Evolutionary conservation across 441 rosid genomes (phyloP).

Genomic region (Aleurites moluccanus): DNA sequence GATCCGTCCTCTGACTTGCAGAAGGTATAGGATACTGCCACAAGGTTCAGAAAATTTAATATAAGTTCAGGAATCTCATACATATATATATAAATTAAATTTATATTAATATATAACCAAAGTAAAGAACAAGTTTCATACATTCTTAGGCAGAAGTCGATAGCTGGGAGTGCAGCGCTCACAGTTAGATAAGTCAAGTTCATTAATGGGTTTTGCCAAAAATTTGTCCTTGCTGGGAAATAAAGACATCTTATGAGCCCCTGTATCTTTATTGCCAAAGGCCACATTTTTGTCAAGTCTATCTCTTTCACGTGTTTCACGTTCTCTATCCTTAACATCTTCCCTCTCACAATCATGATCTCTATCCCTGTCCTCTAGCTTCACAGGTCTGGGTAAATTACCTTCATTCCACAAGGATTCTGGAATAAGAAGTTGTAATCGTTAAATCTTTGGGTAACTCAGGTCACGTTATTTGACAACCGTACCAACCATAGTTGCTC

Average conservation of each 20-base stretch:
- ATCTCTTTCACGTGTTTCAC: slow-evolving; percentile 70
- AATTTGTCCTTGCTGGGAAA: slow-evolving; percentile 74
- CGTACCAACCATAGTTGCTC: too few species aligned
- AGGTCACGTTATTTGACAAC: too few species aligned
- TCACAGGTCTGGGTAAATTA: slow-evolving; percentile 57
- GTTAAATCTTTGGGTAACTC: background rate
- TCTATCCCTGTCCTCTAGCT: slow-evolving; percentile 68
- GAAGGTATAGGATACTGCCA: slow-evolving; percentile 85
- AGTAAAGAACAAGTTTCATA: slow-evolving; percentile 34
- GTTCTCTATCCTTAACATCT: slow-evolving; percentile 74
- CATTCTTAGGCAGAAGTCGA: slow-evolving; percentile 92
- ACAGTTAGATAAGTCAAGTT: slow-evolving; percentile 94
- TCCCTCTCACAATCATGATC: slow-evolving; percentile 63
- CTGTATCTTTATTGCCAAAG: slow-evolving; percentile 53
- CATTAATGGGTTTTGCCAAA: slow-evolving; percentile 85
- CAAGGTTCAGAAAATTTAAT: slow-evolving; percentile 22
- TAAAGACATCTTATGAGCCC: slow-evolving; percentile 50
- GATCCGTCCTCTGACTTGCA: slow-evolving; percentile 82
- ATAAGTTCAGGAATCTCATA: slow-evolving; percentile 18
- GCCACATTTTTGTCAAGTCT: slow-evolving; percentile 64
- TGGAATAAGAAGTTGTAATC: slow-evolving; percentile 34
- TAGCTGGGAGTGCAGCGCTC: slow-evolving; percentile 98
- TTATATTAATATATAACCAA: background rate
- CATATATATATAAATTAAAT: slow-evolving; percentile 1
- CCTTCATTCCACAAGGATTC: slow-evolving; percentile 70